Percentiles rank a stretch among this genome's conserved stretches.
phyloP scores from a whole-genome alignment of 345 rosid species.

The Citrus maxima region DNA sequence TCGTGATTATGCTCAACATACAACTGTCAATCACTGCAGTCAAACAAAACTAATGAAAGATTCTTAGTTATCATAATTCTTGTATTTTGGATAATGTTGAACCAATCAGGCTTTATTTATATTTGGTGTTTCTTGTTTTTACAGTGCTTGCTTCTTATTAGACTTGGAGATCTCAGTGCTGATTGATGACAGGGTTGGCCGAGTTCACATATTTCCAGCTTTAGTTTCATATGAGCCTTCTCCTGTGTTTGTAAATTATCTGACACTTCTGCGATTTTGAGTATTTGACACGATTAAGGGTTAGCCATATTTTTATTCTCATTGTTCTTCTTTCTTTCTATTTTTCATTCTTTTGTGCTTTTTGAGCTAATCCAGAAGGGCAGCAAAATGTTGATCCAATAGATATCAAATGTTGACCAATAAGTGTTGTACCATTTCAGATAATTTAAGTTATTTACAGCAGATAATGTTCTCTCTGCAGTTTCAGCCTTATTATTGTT shows the following conservation, averaged over 20 bases:
- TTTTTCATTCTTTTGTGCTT: background rate
- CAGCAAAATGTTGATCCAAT: slow-evolving; percentile 9
- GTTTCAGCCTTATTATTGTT: background rate
- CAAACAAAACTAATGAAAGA: background rate
- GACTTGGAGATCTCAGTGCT: slow-evolving; percentile 6
- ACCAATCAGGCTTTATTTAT: background rate
- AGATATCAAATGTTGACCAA: slow-evolving; percentile 10
- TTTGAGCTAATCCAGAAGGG: slow-evolving; percentile 3
- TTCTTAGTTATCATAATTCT: background rate
- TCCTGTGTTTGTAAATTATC: slow-evolving; percentile 27
- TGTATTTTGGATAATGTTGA: background rate
- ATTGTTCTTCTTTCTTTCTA: background rate
- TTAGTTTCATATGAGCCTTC: background rate
- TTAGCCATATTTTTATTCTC: background rate
- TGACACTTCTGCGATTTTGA: slow-evolving; percentile 18
- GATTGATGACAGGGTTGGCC: background rate
- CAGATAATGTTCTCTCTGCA: background rate
- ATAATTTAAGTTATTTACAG: slow-evolving; percentile 4
- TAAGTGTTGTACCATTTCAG: slow-evolving; percentile 21
- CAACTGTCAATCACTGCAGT: background rate
- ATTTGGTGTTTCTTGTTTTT: slow-evolving; percentile 4
- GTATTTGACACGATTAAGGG: slow-evolving; percentile 13
- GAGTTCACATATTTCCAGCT: background rate
- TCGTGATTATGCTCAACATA: background rate
- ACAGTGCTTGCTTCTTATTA: slow-evolving; percentile 12